Percentiles rank a stretch among this genome's conserved stretches.
Evolutionary conservation across 768 basidiomycete species (phyloP).

Genomic region (Termitomyces sp.): DNA sequence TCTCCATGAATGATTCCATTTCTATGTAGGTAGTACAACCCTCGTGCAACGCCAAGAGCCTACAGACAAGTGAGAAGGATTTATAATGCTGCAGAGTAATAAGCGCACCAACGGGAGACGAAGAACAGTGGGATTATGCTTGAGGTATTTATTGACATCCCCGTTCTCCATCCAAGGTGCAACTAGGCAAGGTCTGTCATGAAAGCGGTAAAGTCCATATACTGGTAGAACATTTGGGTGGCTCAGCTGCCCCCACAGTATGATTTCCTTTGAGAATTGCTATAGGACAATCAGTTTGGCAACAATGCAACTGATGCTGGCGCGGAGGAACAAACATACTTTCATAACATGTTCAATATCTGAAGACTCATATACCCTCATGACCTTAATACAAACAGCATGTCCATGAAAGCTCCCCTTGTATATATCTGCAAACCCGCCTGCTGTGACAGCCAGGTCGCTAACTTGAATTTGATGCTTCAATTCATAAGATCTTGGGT

Average conservation of each 20-base stretch:
- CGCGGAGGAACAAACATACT: neutral
- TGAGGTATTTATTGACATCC: neutral
- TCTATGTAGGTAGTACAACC: neutral
- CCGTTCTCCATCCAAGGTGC: no score
- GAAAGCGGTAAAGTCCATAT: no score
- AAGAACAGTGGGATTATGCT: neutral
- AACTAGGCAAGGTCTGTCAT: no score
- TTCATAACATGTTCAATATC: neutral
- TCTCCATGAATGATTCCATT: slow-evolving; percentile 1
- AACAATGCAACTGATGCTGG: neutral
- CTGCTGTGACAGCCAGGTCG: neutral
- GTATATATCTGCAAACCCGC: neutral
- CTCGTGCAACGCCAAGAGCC: neutral
- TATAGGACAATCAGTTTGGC: neutral
- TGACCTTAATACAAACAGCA: neutral
- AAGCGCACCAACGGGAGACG: neutral
- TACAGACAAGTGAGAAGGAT: neutral
- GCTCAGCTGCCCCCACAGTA: neutral
- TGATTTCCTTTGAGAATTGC: neutral
- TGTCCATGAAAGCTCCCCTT: neutral
- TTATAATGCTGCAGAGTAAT: no score
- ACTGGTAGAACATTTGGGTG: neutral
- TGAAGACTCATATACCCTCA: neutral
- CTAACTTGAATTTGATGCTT: neutral
- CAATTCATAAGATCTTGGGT: neutral